Evolutionary conservation across 2,329 filamentous ascomycete genomes (phyloP), one percentile per base, ranked within the genome.

Genomic region (Colletotrichum trifolii): DNA sequence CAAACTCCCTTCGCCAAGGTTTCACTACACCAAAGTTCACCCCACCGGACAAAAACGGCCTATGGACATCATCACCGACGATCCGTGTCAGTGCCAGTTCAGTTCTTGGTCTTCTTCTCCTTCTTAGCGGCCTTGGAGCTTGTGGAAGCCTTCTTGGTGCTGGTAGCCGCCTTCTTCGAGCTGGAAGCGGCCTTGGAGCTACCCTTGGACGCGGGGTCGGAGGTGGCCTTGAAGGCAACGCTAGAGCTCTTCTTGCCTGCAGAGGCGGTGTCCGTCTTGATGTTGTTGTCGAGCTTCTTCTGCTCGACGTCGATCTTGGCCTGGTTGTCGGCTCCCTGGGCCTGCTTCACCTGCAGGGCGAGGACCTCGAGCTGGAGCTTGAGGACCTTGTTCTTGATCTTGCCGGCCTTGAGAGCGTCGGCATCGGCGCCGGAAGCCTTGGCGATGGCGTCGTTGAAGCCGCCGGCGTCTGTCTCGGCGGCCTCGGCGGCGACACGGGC

Each of bases 311-410:
- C 78, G 36, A 87, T 76, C 72, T 83, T 77, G 43, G 65, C 77
- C 35, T 77, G 71, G 42, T 79, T 79, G 68, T 81, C 77, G 38
- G 74, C 72, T 54, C 81, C 78, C 72, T 86, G 81, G 0, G 85
- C 85, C 65, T 79, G 76, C 71, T 86, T 74, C 57, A 86, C 83
- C 74, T 84, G 75, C 45, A 87, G 77, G 49, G 77, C 76, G 61
- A 86, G 71, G 3, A 84, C 80, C 70, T 85, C 81, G 13, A 86
- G 81, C 75, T 82, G 78, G 53, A 87, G 75, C 78, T 87, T 88
- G 56, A 87, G 74, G 33, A 88, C 83, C 78, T 87, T 87, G 78
- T 87, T 87, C 80, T 87, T 86, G 71, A 81, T 87, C 77, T 87
- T 87, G 70, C 85, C 85, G 54, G 78, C 78, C 75, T 84, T 77